phyloP scores from a whole-genome alignment of 805 yeast genomes.

The Pichia exigua region DNA sequence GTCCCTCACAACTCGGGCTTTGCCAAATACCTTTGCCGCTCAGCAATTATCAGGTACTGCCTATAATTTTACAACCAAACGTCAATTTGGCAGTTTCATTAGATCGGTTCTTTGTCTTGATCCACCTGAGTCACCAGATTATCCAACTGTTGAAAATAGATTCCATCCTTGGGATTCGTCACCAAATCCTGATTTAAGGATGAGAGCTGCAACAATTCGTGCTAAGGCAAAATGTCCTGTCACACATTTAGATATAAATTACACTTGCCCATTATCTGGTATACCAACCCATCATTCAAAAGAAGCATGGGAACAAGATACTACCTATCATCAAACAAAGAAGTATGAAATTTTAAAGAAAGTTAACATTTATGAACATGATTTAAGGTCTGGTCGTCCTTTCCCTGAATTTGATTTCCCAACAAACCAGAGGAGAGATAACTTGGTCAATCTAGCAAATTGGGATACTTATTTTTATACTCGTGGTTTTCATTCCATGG shows the following conservation, averaged over 20 bases:
- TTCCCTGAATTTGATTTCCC: conserved; percentile 97
- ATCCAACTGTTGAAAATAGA: conserved; percentile 64
- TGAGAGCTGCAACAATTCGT: conserved; percentile 85
- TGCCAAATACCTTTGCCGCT: neutral
- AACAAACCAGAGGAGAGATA: conserved; percentile 64
- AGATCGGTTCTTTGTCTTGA: conserved; percentile 39
- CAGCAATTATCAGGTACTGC: neutral
- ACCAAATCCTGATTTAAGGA: conserved; percentile 79
- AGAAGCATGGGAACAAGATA: conserved; percentile 84
- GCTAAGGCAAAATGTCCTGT: conserved; percentile 89
- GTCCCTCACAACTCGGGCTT: neutral
- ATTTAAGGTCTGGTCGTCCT: conserved; percentile 84
- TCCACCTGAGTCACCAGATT: conserved; percentile 55
- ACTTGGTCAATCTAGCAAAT: conserved; percentile 62
- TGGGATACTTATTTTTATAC: conserved; percentile 96
- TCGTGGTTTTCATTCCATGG: conserved; percentile 90
- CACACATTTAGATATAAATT: conserved; percentile 69
- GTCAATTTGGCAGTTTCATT: conserved; percentile 28
- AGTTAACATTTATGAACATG: conserved; percentile 92
- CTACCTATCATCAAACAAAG: conserved; percentile 57
- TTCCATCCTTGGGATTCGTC: conserved; percentile 90
- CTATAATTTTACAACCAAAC: neutral
- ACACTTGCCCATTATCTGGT: conserved; percentile 88
- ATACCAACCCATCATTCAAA: conserved; percentile 91
- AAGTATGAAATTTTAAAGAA: conserved; percentile 69